Conservation (phyloP, 2,329 filamentous ascomycete species). For the Dactylonectria macrodidyma region DNA sequence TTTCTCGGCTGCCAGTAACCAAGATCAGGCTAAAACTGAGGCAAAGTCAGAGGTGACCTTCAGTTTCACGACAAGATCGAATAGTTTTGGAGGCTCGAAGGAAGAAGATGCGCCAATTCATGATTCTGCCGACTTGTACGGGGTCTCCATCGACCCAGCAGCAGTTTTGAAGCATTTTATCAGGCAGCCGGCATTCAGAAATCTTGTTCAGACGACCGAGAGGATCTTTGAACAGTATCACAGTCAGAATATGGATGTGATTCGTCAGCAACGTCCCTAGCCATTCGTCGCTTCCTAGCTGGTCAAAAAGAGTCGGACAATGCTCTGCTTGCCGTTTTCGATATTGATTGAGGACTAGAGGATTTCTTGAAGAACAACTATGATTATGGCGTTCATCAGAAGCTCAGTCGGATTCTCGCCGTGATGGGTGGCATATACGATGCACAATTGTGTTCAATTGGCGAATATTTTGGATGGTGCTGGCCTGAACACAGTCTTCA, state of each 20-base stretch:
- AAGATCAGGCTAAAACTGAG: too few species aligned
- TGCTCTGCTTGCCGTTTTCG: not conserved
- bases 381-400: constrained; percentile 2
- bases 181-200: not conserved
- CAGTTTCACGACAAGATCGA: too few species aligned
- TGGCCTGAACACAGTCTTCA: not conserved
- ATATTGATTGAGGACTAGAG: not conserved
- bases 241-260: constrained; percentile 1
- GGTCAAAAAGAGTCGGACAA: not conserved
- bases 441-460: constrained; percentile 6
- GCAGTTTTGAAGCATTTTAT: not conserved
- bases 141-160: too few species aligned
- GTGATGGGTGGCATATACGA: constrained; percentile 4
- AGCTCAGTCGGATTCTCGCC: not conserved
- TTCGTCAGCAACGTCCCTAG: not conserved
- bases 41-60: too few species aligned
- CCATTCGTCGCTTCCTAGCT: not conserved
- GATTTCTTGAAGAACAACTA: constrained; percentile 15
- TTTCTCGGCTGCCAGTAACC: too few species aligned
- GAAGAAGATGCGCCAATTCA: too few species aligned
- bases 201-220: constrained; percentile 1
- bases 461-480: constrained; percentile 6
- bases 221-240: not conserved
- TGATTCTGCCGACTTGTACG: too few species aligned
- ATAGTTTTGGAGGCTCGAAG: too few species aligned